Base-by-base conservation (phyloP, 148 eudicot genomes). In the Arctostaphylos glauca region DNA sequence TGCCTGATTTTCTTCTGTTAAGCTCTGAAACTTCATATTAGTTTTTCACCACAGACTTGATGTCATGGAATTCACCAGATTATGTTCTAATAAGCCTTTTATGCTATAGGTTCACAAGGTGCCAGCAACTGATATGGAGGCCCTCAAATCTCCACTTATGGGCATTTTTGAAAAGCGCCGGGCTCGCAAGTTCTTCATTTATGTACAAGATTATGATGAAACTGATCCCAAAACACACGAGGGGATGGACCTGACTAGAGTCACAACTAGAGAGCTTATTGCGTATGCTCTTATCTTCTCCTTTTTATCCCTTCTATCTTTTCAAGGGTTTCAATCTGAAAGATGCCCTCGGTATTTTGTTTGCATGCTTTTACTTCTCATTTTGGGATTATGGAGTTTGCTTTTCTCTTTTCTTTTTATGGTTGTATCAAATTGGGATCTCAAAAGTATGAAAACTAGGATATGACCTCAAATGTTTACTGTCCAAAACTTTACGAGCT, bases 71-170 rank as follows among this genome's bases (percentile, higher is more conserved):
- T 64, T 64, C 70, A 25, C 38, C 70, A 10, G 9, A 23, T 64
- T 6, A 64, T 38, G 52, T 62, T 75, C 53, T 74, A 71, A 46
- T 49, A 49, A 70, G 14, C 46, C 41, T 64, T 31, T 31, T 82
- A 71, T 87, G 81, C 52, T 74, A 71, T 80, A 95, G 98, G 86
- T 92, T 83, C 98, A 95, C 90, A 95, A 95, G 88, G 98, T 92
- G 76, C 98, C 98, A 47, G 98, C 98, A 43, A 95, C 94, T 84
- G 98, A 95, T 86, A 95, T 95, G 98, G 98, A 95, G 86, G 98
- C 98, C 62, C 87, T 95, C 80, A 95, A 92, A 85, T 95, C 98
- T 74, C 98, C 98, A 54, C 92, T 96, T 62, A 96, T 96, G 98
- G 98, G 98, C 43, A 89, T 96, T 81, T 94, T 96, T 87, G 98